phyloP scores from a whole-genome alignment of 306 rosid genomes.

The Quercus rubra region DNA sequence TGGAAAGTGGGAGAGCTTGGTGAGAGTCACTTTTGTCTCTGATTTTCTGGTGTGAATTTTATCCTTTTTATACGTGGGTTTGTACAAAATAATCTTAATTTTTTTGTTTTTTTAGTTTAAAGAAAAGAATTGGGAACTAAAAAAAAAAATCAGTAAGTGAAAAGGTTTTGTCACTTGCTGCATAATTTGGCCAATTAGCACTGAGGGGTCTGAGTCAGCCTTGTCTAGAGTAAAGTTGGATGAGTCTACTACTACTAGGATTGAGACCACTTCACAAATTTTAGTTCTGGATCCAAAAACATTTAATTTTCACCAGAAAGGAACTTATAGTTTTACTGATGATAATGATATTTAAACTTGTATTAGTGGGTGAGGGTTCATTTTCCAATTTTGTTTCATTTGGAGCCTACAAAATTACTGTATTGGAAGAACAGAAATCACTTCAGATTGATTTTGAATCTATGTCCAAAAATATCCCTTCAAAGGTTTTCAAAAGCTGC shows the following conservation, averaged over 20 bases:
- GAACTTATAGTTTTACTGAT: background rate
- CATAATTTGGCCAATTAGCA: slow-evolving; percentile 41
- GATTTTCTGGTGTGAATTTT: slow-evolving; percentile 22
- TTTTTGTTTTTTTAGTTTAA: slow-evolving; percentile 24
- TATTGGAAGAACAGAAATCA: background rate
- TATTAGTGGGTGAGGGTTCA: background rate
- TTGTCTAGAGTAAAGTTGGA: slow-evolving; percentile 27
- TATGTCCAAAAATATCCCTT: slow-evolving; percentile 20
- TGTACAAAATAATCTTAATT: slow-evolving; percentile 35
- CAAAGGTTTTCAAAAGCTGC: slow-evolving; percentile 27
- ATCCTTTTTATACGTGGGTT: slow-evolving; percentile 29
- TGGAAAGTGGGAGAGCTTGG: slow-evolving; percentile 35
- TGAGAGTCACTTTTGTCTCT: slow-evolving; percentile 44
- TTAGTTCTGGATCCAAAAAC: slow-evolving; percentile 22
- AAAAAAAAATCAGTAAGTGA: slow-evolving; percentile 29
- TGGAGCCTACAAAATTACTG: background rate
- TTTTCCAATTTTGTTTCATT: background rate
- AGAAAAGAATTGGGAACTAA: slow-evolving; percentile 20
- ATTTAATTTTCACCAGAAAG: slow-evolving; percentile 7
- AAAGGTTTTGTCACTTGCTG: slow-evolving; percentile 32
- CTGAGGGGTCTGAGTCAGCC: slow-evolving; percentile 44
- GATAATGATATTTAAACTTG: slow-evolving; percentile 3
- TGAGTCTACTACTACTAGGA: slow-evolving; percentile 18
- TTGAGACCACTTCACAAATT: slow-evolving; percentile 9
- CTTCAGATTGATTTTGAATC: background rate